A percentile compares a stretch with the other conserved stretches of the same genome.
Conservation (phyloP, 2,329 filamentous ascomycete species). For the Botryotinia convoluta region DNA sequence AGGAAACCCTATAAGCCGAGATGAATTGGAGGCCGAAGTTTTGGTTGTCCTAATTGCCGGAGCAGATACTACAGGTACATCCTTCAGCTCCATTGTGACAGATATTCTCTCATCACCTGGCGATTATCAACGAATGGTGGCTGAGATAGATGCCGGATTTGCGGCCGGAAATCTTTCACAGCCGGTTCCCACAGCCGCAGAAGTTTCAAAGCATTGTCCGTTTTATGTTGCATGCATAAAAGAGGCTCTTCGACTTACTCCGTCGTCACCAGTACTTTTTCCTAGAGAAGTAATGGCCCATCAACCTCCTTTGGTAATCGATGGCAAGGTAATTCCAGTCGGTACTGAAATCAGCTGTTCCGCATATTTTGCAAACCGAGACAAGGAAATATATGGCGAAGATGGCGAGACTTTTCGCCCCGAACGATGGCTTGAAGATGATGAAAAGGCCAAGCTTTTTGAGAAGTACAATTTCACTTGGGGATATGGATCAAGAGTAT, state of each 20-base stretch:
- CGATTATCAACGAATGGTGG: neutral
- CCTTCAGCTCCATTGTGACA: conserved; percentile 3
- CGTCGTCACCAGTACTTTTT: conserved; percentile 9
- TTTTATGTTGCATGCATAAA: conserved; percentile 15
- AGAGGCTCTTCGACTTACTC: conserved; percentile 11
- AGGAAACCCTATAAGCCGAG: neutral
- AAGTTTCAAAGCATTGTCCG: neutral
- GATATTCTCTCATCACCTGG: neutral
- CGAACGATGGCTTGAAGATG: conserved; percentile 14
- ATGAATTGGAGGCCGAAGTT: conserved; percentile 9
- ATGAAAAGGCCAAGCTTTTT: neutral
- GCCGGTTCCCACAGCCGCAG: neutral
- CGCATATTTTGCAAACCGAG: conserved; percentile 2
- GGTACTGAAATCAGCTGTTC: conserved; percentile 4
- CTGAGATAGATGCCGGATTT: conserved; percentile 3
- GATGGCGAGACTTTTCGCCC: conserved; percentile 11
- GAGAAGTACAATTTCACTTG: conserved; percentile 16
- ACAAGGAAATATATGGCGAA: conserved; percentile 10
- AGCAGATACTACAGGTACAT: conserved; percentile 10
- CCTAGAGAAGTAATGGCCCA: conserved; percentile 9
- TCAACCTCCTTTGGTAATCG: neutral
- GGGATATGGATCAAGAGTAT: conserved; percentile 17
- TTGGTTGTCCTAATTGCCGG: conserved; percentile 13
- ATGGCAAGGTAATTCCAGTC: conserved; percentile 1
- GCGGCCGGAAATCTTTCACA: neutral